Percentiles rank a stretch among this genome's conserved stretches.
Conservation (phyloP, 495 filamentous ascomycete genomes). For the Talaromyces trachyspermus region DNA sequence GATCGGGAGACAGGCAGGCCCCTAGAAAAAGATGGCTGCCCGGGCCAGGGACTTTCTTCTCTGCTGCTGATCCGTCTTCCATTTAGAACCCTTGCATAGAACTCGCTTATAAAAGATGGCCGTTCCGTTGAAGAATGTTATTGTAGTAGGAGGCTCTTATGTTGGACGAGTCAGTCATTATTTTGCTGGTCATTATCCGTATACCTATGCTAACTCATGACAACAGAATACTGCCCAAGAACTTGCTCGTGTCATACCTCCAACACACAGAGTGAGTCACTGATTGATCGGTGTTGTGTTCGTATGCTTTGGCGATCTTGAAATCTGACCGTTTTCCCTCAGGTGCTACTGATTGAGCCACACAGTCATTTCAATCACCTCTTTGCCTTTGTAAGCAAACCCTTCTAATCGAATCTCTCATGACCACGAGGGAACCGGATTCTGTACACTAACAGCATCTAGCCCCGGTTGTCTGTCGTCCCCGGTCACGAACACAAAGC, state of each 20-base stretch:
- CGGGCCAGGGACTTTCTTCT: too few relatives aligned
- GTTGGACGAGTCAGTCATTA: slow-evolving; percentile 27
- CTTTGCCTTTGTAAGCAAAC: slow-evolving; percentile 48
- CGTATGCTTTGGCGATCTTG: neutral
- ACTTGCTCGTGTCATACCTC: slow-evolving; percentile 27
- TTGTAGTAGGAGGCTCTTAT: slow-evolving; percentile 38
- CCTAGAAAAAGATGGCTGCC: too few relatives aligned
- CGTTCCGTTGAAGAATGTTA: slow-evolving; percentile 28
- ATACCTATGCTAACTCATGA: slow-evolving; percentile 5
- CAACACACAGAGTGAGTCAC: slow-evolving; percentile 27
- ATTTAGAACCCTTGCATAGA: too few relatives aligned
- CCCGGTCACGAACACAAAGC: slow-evolving; percentile 48
- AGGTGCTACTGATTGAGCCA: slow-evolving; percentile 43
- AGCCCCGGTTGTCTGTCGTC: slow-evolving; percentile 46
- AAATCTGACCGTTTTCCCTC: slow-evolving; percentile 1
- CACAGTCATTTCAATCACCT: slow-evolving; percentile 50
- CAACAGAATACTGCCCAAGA: slow-evolving; percentile 29
- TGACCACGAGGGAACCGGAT: neutral
- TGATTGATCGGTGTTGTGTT: neutral
- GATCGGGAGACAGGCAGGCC: neutral
- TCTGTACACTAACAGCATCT: neutral
- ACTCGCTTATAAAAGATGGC: too few relatives aligned
- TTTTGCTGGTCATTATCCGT: neutral
- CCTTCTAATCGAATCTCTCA: neutral
- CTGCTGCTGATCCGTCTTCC: too few relatives aligned